Conservation (phyloP, 140 eudicot genomes). For the Senecio squalidus region DNA sequence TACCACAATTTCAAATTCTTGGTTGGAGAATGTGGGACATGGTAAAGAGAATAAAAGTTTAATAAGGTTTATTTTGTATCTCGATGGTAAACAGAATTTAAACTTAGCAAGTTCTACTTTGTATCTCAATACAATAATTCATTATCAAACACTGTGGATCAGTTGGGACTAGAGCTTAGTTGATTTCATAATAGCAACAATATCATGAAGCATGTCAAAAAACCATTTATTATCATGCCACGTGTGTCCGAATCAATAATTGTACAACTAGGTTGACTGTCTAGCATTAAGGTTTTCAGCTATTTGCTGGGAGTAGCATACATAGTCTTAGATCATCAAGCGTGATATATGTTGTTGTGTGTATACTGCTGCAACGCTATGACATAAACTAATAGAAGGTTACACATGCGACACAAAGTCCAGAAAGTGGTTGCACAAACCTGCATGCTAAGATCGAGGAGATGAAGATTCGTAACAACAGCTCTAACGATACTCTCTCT, state of each 20-base stretch:
- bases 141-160: no score
- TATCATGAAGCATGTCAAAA: background rate
- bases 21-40: no score
- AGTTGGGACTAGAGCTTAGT: background rate
- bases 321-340: slow-evolving; percentile 10
- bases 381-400: slow-evolving; percentile 2
- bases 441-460: slow-evolving; percentile 98
- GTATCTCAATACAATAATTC: no score
- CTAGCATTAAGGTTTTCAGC: slow-evolving; percentile 7
- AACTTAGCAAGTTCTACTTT: no score
- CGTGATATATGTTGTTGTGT: slow-evolving; percentile 10
- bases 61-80: no score
- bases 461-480: slow-evolving; percentile 86
- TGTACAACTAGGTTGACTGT: background rate
- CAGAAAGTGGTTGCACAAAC: slow-evolving; percentile 38
- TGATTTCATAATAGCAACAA: background rate
- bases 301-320: background rate
- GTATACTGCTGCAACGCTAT: background rate
- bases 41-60: no score
- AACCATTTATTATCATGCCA: slow-evolving; percentile 1
- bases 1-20: no score
- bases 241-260: slow-evolving; percentile 6
- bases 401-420: slow-evolving; percentile 9
- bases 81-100: no score
- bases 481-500: slow-evolving; percentile 97